Evolutionary conservation across 257 asterid genomes (phyloP), one percentile per base, ranked within the genome.

Genomic region (Thymus mandschuricus): DNA sequence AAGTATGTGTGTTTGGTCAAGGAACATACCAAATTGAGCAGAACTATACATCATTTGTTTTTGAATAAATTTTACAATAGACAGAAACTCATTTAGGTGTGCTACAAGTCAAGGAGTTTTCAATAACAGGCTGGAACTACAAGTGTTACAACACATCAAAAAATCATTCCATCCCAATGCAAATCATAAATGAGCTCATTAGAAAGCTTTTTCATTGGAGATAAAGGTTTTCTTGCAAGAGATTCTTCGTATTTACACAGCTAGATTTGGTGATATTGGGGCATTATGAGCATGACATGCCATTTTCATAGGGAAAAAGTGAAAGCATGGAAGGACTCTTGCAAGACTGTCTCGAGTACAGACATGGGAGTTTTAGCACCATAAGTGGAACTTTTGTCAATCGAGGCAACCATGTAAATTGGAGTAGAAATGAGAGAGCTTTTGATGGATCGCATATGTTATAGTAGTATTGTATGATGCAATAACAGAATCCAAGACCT

Each of bases 341-440:
- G 15, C 8, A 35, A 13, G 56, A 41, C 43, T 55, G 35, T 12
- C 55, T 41, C 30, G 12, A 68, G 31, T 41, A 38, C 40, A 28
- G 46, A 44, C 21, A 15, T 33, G 38, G 49, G 46, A 12, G 6
- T 46, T 29, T 34, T 46, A 35, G 65, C 58, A 51, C 7, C 21
- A 21, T 21, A 21, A 38, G 41, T 38, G 21, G 15, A 35, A 66
- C 6, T 7, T 56, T 4, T 45, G 13, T 21, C 10, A 50, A 57
- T 46, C 71, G 41, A 49, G 34, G 44, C 43, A 66, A 50, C 46
- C 46, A 5, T 66, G 68, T 52, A 63, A 38, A 72, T 29, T 61
- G 30, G 46, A 72, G 21, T 33, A 21, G 21, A 21, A 21, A 46
- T 31, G 35, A 15, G 51, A 60, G 15, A 21, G 38, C 62, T 40